Base-by-base conservation (phyloP, 2,329 filamentous ascomycete species). In the Ascochyta fabae region DNA sequence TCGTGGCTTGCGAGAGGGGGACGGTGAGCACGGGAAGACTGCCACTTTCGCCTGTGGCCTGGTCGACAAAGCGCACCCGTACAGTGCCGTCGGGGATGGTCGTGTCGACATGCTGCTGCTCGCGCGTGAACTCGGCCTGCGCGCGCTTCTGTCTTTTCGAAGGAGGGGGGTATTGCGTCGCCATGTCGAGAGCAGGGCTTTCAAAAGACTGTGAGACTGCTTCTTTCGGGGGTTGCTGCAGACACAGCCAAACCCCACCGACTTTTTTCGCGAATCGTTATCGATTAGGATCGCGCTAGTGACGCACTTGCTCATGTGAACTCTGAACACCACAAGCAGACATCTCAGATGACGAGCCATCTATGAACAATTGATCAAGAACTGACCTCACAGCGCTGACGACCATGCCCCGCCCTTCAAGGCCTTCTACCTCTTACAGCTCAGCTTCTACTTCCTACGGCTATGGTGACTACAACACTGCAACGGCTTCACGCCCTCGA, bases 81-180 rank as follows among this genome's bases (percentile, higher is more conserved):
- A 96, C 86, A 57, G 87, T 92, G 62, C 92, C 92, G 31, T 86
- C 85, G 0, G 89, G 84, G 45, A 89, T 84, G 22, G 75, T 75
- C 46, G 87, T 80, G 38, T 84, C 80, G 47, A 94, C 84, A 78
- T 93, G 88, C 71, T 95, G 88, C 71, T 96, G 92, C 42, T 86
- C 80, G 62, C 87, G 83, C 7, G 89, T 85, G 68, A 86, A 86
- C 65, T 91, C 90, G 36, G 89, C 82, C 22, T 84, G 84, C 65
- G 91, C 91, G 45, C 89, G 86, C 76, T 88, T 90, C 73, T 96
- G 92, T 59, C 92, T 86, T 78, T 97, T 98, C 48, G 88, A 93
- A 4, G 91, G 91, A 42, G 91, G 92, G n/a, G 92, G 92, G 6
- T 88, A 75, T 43, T 93, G 78, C 5, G 92, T 96, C 65, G 92